Percentiles rank a stretch among this genome's conserved stretches.
Evolutionary conservation across 805 yeast species (phyloP).

Genomic region (Tanozyma kutaoensis): DNA sequence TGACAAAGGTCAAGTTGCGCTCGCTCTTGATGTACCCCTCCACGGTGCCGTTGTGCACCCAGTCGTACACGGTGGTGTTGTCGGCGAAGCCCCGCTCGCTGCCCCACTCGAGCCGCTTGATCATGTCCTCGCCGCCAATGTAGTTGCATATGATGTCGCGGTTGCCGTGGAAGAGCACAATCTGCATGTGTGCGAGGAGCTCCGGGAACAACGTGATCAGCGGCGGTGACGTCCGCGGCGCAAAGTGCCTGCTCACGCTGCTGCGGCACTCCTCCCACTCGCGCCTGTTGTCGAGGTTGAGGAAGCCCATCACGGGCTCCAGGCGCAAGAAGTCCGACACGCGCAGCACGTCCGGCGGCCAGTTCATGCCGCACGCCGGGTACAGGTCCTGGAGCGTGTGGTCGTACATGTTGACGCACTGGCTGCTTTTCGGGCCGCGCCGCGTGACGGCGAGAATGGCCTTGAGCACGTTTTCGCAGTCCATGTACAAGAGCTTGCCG

Average conservation of each 20-base stretch:
- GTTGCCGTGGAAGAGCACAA: constrained; percentile 76
- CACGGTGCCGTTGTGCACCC: constrained; percentile 28
- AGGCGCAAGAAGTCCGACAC: constrained; percentile 38
- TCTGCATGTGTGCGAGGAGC: constrained; percentile 42
- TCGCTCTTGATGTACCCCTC: constrained; percentile 33
- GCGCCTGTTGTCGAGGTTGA: constrained; percentile 32
- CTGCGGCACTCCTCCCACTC: constrained; percentile 73
- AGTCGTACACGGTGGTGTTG: constrained; percentile 13
- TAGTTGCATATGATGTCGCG: constrained; percentile 83
- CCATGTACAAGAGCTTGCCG: too few species aligned
- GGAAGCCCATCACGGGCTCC: constrained; percentile 30
- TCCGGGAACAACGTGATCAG: constrained; percentile 56
- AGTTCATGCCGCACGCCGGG: constrained; percentile 84
- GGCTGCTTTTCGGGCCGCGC: constrained; percentile 17
- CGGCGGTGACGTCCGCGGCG: constrained; percentile 41
- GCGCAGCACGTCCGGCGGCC: constrained; percentile 59
- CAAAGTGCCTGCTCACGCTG: constrained; percentile 39
- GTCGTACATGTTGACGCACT: constrained; percentile 80
- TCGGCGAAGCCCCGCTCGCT: constrained; percentile 34
- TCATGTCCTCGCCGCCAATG: constrained; percentile 57
- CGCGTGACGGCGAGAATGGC: constrained; percentile 19
- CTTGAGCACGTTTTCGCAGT: constrained; percentile 36
- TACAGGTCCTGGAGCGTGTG: constrained; percentile 53
- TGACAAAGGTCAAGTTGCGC: constrained; percentile 64
- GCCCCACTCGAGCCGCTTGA: constrained; percentile 52